These are phyloP conservation scores for Lecanicillium sp. DNA, from an alignment of 2,329 filamentous ascomycete genomes.

Conservation along the genomic window DNA sequence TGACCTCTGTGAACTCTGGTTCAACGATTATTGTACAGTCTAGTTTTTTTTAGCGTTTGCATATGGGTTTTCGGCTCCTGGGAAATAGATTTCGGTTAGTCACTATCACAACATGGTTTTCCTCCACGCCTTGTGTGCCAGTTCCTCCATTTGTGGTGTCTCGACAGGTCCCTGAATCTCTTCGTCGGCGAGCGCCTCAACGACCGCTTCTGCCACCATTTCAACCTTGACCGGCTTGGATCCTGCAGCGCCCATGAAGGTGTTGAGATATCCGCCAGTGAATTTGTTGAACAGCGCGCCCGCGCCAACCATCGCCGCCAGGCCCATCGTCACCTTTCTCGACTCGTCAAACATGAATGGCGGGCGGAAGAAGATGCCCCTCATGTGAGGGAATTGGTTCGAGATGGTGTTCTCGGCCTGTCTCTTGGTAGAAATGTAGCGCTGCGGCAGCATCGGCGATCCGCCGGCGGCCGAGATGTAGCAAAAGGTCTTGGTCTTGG, in stretches of 20 bases:
- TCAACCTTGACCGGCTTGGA: slow-evolving; percentile 86
- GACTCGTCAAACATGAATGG: slow-evolving; percentile 86
- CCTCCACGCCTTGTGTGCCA: slow-evolving; percentile 81
- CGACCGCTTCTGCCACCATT: slow-evolving; percentile 78
- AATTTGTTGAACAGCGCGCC: slow-evolving; percentile 72
- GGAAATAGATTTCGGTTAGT: slow-evolving; percentile 3
- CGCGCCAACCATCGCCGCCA: slow-evolving; percentile 71
- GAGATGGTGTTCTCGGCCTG: slow-evolving; percentile 78
- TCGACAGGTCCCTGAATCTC: slow-evolving; percentile 69
- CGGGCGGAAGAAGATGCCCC: slow-evolving; percentile 75
- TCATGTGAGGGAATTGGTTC: slow-evolving; percentile 65
- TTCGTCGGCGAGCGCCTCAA: slow-evolving; percentile 77
- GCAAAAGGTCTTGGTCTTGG: slow-evolving; percentile 64
- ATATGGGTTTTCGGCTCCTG: slow-evolving; percentile 11
- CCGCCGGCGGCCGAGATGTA: slow-evolving; percentile 87
- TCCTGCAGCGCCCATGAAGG: slow-evolving; percentile 74
- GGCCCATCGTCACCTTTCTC: slow-evolving; percentile 73
- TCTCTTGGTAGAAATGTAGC: slow-evolving; percentile 89
- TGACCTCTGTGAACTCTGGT: too few species aligned
- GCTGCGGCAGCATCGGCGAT: slow-evolving; percentile 72
- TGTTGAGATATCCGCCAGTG: slow-evolving; percentile 68
- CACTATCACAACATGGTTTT: slow-evolving; percentile 70
- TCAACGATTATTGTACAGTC: slow-evolving; percentile 30
- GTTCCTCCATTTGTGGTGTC: slow-evolving; percentile 69
- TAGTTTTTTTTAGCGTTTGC: slow-evolving; percentile 22